Percentiles rank a stretch among this genome's conserved stretches.
Conservation (phyloP, 176 grass and related monocot species). For the Avena eriantha region DNA sequence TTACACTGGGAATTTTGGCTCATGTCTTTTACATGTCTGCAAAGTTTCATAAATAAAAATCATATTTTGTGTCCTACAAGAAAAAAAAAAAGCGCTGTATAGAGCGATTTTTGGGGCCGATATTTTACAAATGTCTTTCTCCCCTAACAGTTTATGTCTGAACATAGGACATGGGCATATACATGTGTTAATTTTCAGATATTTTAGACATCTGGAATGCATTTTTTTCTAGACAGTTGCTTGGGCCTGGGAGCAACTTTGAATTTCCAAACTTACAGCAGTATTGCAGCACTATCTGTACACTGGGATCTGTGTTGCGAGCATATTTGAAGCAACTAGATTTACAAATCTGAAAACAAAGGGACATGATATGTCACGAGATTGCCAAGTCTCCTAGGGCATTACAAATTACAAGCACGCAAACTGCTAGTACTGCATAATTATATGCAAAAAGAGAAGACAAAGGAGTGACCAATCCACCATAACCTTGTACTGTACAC, state of each 20-base stretch:
- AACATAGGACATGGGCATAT: no score
- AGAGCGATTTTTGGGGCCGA: no score
- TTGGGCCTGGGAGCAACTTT: no score
- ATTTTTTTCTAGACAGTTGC: no score
- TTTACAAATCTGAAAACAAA: conserved; percentile 20
- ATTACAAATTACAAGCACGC: conserved; percentile 17
- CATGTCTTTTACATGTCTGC: no score
- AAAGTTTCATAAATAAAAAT: neutral
- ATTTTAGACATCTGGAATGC: no score
- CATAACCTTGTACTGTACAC: neutral
- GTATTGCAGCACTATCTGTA: neutral
- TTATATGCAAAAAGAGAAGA: neutral
- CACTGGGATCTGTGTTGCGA: neutral
- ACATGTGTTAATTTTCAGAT: no score
- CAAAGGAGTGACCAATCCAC: neutral
- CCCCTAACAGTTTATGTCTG: no score
- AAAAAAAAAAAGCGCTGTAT: no score
- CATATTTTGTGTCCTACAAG: no score
- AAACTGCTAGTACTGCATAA: neutral
- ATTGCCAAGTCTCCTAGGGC: neutral
- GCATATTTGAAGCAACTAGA: neutral
- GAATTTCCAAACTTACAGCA: neutral
- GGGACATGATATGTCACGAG: neutral
- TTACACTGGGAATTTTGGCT: no score
- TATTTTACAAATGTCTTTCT: no score